Percentiles rank a stretch among this genome's conserved stretches.
phyloP scores from a whole-genome alignment of 495 filamentous ascomycete species.

The Penicillium manginii region DNA sequence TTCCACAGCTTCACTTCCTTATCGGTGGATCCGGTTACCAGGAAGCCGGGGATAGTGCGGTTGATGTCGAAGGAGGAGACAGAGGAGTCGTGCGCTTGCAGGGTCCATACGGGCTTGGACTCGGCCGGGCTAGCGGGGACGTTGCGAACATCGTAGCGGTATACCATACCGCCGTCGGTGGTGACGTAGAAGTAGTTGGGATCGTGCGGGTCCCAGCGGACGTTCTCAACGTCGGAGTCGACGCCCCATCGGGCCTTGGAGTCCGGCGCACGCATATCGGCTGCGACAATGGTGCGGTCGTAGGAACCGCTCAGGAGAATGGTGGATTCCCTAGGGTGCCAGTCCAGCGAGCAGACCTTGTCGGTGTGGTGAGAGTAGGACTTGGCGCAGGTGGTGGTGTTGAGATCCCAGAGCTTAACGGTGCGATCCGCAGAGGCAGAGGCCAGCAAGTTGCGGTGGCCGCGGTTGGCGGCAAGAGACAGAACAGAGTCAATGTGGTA shows the following conservation, averaged over 20 bases:
- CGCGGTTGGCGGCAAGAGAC: conserved; percentile 85
- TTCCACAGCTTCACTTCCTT: conserved; percentile 98
- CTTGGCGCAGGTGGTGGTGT: conserved; percentile 87
- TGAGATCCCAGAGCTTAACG: conserved; percentile 96
- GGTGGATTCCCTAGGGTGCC: conserved; percentile 86
- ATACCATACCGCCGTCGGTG: conserved; percentile 87
- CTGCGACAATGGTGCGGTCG: conserved; percentile 86
- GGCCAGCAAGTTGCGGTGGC: conserved; percentile 92
- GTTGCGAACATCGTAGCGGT: conserved; percentile 81
- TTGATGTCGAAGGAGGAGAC: conserved; percentile 97
- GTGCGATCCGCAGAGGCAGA: conserved; percentile 96
- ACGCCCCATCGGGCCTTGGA: conserved; percentile 85
- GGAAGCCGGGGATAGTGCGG: conserved; percentile 81
- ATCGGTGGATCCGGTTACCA: conserved; percentile 90
- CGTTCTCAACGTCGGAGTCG: conserved; percentile 90
- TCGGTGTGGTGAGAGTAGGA: conserved; percentile 90
- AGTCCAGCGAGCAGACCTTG: conserved; percentile 93
- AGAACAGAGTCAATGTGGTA: conserved; percentile 95
- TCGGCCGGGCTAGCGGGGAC: conserved; percentile 67
- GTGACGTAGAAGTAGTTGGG: conserved; percentile 91
- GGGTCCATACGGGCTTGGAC: conserved; percentile 85
- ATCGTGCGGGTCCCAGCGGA: conserved; percentile 92
- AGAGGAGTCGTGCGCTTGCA: conserved; percentile 93
- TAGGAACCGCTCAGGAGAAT: conserved; percentile 90
- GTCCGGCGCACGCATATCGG: conserved; percentile 91